Evolutionary conservation across 2,329 filamentous ascomycete genomes (phyloP).

Genomic region (Fusarium pseudoanthophilum): DNA sequence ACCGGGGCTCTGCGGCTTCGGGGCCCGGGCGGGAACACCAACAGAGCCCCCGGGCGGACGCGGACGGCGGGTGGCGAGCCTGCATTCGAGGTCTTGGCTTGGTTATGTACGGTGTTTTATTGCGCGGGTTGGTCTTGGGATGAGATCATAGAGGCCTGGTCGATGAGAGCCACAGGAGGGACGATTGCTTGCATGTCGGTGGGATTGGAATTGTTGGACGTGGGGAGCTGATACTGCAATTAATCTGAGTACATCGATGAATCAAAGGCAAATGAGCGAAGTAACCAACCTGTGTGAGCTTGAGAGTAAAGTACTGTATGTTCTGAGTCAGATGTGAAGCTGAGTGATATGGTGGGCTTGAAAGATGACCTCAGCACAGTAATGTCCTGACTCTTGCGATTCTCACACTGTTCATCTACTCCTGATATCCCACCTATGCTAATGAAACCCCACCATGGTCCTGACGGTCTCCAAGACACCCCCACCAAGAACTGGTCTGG

Average conservation of each 20-base stretch:
- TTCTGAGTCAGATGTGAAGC: slow-evolving; percentile 28
- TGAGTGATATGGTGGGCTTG: too few species aligned
- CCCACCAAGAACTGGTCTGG: slow-evolving; percentile 33
- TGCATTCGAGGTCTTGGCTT: slow-evolving; percentile 9
- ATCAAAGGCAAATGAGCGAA: slow-evolving; percentile 17
- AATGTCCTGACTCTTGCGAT: not conserved
- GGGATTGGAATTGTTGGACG: slow-evolving; percentile 38
- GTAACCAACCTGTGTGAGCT: slow-evolving; percentile 24
- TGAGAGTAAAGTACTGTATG: slow-evolving; percentile 28
- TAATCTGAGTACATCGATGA: slow-evolving; percentile 31
- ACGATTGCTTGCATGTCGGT: slow-evolving; percentile 6
- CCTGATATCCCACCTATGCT: slow-evolving; percentile 11
- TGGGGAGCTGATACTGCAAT: slow-evolving; percentile 25
- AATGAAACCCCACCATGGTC: slow-evolving; percentile 33
- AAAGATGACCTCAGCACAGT: slow-evolving; percentile 16
- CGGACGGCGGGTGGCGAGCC: slow-evolving; percentile 33
- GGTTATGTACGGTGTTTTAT: slow-evolving; percentile 2
- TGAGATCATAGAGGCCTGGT: slow-evolving; percentile 22
- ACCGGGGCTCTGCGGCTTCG: slow-evolving; percentile 34
- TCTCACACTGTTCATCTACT: slow-evolving; percentile 16
- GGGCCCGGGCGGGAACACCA: slow-evolving; percentile 36
- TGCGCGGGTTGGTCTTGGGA: not conserved
- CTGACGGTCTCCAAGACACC: slow-evolving; percentile 25
- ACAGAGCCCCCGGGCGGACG: slow-evolving; percentile 7
- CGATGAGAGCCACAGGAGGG: slow-evolving; percentile 4